Evolutionary conservation across 164 flowering plant species (phyloP), one percentile per base, ranked within the genome.

Genomic region (Tetracentron sinense): DNA sequence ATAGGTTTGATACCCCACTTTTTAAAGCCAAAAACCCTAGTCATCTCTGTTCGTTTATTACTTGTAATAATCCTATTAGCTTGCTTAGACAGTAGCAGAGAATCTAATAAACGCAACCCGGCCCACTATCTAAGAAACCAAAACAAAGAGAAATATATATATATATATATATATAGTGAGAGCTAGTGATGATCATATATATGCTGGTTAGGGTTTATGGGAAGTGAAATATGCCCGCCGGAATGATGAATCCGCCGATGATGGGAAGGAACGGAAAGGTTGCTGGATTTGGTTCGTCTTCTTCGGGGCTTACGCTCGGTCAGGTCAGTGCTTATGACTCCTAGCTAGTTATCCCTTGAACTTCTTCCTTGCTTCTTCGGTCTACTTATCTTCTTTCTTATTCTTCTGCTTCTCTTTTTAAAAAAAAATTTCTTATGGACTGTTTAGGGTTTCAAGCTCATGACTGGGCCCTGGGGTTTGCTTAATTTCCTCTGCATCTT

Each of bases 321-420:
- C 80, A 82, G 81, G 83, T 82, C 66, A 35, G 76, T 60, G 23
- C 54, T 47, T 22, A 20, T 33, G 27, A 7, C 42, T 48, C 23
- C 28, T 29, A 14, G 14, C n/a, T n/a, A 3, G 14, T 54, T 28
- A n/a, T 20, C 52, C 17, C 26, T 42, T 51, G 31, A 2, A 21
- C 46, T 17, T 42, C 49, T 46, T 28, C 35, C 47, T 22, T 8
- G 1, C 44, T 10, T 16, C 44, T 20, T 26, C 4, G 26, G 44
- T 8, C 8, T 38, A 1, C 44, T 47, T 38, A 11, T 16, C 22
- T 44, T n/a, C 22, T 44, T 33, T 27, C 12, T 7, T 20, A 22
- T 15, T 20, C 26, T 23, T 19, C 35, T 31, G 56, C 50, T 55
- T 56, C 22, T 7, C 63, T 46, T n/a, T n/a, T n/a, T n/a, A n/a